These are phyloP conservation scores for Sungouiella thailandica DNA, from an alignment of 805 yeast species.

Conservation along the genomic window DNA sequence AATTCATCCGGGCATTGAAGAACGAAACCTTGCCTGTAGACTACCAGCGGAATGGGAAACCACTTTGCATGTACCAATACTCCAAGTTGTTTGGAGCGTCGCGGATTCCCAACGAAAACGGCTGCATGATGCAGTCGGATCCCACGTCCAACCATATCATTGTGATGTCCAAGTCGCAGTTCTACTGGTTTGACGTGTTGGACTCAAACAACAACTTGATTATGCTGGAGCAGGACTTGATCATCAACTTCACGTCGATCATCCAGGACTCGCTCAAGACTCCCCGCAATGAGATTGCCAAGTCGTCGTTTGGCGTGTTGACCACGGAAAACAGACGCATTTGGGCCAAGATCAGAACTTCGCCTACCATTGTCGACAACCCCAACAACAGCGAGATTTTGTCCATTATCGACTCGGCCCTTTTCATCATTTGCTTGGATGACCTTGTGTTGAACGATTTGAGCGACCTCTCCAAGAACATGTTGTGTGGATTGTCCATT, in stretches of 20 bases:
- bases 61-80: slow-evolving; percentile 90
- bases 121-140: slow-evolving; percentile 85
- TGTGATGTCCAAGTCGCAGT: slow-evolving; percentile 79
- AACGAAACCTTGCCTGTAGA: slow-evolving; percentile 73
- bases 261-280: slow-evolving; percentile 63
- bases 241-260: slow-evolving; percentile 68
- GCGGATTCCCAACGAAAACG: slow-evolving; percentile 72
- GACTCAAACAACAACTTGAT: slow-evolving; percentile 68
- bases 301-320: slow-evolving; percentile 79
- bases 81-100: slow-evolving; percentile 82
- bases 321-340: slow-evolving; percentile 85
- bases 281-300: slow-evolving; percentile 55
- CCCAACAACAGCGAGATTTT: slow-evolving; percentile 64
- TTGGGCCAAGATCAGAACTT: slow-evolving; percentile 75
- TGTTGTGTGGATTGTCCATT: slow-evolving; percentile 80
- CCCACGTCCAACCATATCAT: slow-evolving; percentile 71
- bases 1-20: slow-evolving; percentile 76
- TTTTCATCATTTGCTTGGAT: slow-evolving; percentile 80
- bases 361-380: slow-evolving; percentile 36
- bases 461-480: slow-evolving; percentile 69
- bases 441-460: slow-evolving; percentile 62
- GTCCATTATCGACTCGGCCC: slow-evolving; percentile 71
- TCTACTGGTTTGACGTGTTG: slow-evolving; percentile 92
- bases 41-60: slow-evolving; percentile 50
- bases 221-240: slow-evolving; percentile 69